Evolutionary conservation across 495 filamentous ascomycete genomes (phyloP), one percentile per base, ranked within the genome.

Genomic region (Penicillium goetzii): DNA sequence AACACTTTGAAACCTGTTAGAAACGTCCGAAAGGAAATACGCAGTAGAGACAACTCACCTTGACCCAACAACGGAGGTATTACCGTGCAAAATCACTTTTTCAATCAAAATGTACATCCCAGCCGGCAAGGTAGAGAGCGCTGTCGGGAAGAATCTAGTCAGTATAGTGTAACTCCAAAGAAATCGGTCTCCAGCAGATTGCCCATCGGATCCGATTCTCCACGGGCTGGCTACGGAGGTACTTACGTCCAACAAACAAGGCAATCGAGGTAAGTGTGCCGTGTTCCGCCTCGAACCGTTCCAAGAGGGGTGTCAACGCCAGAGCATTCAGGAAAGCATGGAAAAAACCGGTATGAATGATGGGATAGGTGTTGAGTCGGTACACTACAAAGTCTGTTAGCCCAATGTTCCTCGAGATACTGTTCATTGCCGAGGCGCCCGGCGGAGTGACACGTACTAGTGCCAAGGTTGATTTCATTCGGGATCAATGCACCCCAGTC

Each of bases 281-380:
- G 78, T 95, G 84, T 71, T 97, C 94, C n/a, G 86, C 81, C 77
- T 99, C 95, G 73, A 98, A 99, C 51, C 93, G 84, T 75, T 97
- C 93, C 65, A 98, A 72, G 51, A 99, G 78, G 17, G 95, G 95
- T 12, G 87, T 87, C 61, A 97, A 76, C 4, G 92, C 89, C 51
- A 97, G 19, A 45, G 90, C 70, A 75, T 97, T 97, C 68, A 97
- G 72, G 32, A 94, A 65, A 51, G 87, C 79, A 73, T 98, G 95
- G 61, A 96, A 80, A 75, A 94, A 84, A 63, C 88, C 87, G 33
- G 83, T 69, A 74, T 99, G 95, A 59, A 98, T 89, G 56, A 99
- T 81, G 2, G 94, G 93, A 73, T 91, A 99, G 11, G 93, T 96
- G 70, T 97, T 97, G 19, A 93, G 81, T 62, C 95, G 90, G 74